Evolutionary conservation across 2,329 filamentous ascomycete species (phyloP).

Genomic region (Lecanicillium sp.): DNA sequence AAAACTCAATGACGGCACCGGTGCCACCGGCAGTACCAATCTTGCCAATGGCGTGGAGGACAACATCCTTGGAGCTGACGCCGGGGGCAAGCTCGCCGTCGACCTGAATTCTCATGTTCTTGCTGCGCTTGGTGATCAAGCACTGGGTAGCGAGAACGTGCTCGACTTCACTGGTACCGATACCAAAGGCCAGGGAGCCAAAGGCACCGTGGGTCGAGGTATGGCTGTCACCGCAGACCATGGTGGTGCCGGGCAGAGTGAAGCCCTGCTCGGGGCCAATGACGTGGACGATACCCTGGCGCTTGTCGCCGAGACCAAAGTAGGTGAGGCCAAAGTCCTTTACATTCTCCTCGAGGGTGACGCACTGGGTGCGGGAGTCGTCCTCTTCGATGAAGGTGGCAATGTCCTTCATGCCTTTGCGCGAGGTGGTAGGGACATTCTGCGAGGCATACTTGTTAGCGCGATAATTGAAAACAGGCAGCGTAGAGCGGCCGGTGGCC

Average conservation of each 20-base stretch:
- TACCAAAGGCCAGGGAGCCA: conserved; percentile 89
- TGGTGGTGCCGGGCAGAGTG: conserved; percentile 91
- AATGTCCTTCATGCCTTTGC: conserved; percentile 91
- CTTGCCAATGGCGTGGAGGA: conserved; percentile 84
- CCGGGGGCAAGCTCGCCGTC: conserved; percentile 84
- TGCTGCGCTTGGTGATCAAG: conserved; percentile 87
- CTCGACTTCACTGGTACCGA: conserved; percentile 97
- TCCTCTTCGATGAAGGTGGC: conserved; percentile 90
- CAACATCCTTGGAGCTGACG: conserved; percentile 92
- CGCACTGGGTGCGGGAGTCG: conserved; percentile 87
- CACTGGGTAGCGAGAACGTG: conserved; percentile 96
- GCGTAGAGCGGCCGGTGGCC: neutral
- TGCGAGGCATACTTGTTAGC: no score
- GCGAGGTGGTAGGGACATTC: conserved; percentile 89
- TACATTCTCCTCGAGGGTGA: conserved; percentile 95
- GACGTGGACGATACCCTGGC: conserved; percentile 96
- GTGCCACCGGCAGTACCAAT: conserved; percentile 95
- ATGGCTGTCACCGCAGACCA: conserved; percentile 96
- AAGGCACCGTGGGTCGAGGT: conserved; percentile 98
- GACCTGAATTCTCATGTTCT: conserved; percentile 97
- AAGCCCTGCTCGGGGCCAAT: conserved; percentile 98
- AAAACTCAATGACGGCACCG: conserved; percentile 94
- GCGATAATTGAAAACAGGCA: no score
- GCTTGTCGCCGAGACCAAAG: conserved; percentile 92
- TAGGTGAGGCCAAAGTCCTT: conserved; percentile 95